Percentiles rank a stretch among this genome's conserved stretches.
Evolutionary conservation across 768 basidiomycete genomes (phyloP).

Genomic region (Cystofilobasidium macerans): DNA sequence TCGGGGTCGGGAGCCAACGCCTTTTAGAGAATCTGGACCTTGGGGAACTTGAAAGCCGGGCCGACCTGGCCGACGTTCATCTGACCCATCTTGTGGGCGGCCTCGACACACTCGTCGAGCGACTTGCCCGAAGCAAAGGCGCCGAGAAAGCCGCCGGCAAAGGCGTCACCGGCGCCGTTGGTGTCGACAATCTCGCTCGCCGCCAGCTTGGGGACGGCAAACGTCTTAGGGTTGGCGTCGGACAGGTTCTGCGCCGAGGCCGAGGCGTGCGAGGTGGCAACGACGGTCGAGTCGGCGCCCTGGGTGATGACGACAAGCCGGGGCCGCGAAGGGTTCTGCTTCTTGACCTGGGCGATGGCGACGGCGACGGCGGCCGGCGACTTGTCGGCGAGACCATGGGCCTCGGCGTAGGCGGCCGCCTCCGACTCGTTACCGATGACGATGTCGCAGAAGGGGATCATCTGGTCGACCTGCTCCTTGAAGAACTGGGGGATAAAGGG

Average conservation of each 20-base stretch:
- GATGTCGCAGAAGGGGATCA: conserved; percentile 76
- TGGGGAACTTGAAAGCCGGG: conserved; percentile 51
- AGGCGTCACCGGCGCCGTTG: conserved; percentile 95
- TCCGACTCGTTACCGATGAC: conserved; percentile 95
- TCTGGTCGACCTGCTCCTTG: conserved; percentile 60
- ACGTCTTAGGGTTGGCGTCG: conserved; percentile 47
- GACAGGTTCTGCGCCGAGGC: conserved; percentile 38
- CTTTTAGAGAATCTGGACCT: conserved; percentile 35
- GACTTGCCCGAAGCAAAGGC: conserved; percentile 67
- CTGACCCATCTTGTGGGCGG: conserved; percentile 72
- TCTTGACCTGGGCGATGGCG: conserved; percentile 61
- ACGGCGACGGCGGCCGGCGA: conserved; percentile 55
- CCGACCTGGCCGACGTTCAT: conserved; percentile 70
- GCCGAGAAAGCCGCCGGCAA: conserved; percentile 91
- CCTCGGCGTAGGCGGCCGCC: conserved; percentile 71
- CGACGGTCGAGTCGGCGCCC: conserved; percentile 64
- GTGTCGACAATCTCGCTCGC: conserved; percentile 77
- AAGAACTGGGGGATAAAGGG: conserved; percentile 97
- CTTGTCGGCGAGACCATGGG: conserved; percentile 53
- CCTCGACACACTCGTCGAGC: conserved; percentile 63
- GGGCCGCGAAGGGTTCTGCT: conserved; percentile 61
- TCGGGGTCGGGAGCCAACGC: neutral
- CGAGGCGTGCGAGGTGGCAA: conserved; percentile 50
- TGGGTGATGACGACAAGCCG: conserved; percentile 86
- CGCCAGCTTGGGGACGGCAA: conserved; percentile 49